Conservation (phyloP, 202 grass and related monocot species). For the Schoenoplectus tabernaemontani region DNA sequence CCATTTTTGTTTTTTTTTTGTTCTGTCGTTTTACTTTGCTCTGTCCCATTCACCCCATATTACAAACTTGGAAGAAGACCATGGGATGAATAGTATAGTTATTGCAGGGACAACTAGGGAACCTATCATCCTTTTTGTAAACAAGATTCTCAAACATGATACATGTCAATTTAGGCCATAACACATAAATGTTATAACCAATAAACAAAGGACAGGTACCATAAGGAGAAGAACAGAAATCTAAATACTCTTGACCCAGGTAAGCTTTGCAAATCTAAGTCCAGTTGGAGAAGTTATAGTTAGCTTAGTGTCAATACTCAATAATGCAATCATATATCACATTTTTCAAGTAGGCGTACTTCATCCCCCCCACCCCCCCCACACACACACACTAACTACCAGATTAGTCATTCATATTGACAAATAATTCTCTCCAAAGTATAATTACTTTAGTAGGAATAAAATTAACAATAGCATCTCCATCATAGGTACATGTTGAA, state of each 20-base stretch:
- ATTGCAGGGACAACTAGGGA: not conserved
- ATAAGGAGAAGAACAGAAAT: not conserved
- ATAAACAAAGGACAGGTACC: not conserved
- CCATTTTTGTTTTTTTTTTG: not conserved
- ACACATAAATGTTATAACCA: not conserved
- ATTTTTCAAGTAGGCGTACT: not conserved
- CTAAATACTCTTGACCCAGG: not conserved
- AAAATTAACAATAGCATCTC: constrained; percentile 5
- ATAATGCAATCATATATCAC: not conserved
- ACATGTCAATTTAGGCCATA: not conserved
- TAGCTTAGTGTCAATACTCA: not conserved
- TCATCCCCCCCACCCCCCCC: not conserved
- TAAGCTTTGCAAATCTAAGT: not conserved
- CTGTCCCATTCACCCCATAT: not conserved
- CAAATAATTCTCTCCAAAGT: not conserved
- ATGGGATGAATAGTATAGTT: not conserved
- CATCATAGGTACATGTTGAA: not conserved
- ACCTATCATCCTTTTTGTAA: not conserved
- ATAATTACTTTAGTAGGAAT: not conserved
- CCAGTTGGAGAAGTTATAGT: not conserved
- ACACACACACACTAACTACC: not conserved
- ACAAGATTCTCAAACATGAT: not conserved
- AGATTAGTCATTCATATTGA: not conserved
- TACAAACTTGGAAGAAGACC: not conserved
- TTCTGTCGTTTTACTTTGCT: not conserved